Conservation (phyloP, 2,329 filamentous ascomycete species). For the Paramyrothecium sp. region DNA sequence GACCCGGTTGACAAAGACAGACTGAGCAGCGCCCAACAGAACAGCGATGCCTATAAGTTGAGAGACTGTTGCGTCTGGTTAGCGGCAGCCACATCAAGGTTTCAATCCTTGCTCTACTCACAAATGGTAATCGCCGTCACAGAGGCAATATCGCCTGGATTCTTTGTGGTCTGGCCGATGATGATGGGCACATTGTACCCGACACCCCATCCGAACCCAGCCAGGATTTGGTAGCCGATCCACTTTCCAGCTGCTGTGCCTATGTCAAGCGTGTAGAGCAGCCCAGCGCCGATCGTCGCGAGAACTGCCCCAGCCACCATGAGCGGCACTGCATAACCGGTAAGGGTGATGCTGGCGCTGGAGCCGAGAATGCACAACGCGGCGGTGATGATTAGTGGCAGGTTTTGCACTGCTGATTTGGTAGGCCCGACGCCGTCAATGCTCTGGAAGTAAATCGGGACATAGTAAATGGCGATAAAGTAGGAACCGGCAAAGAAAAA, state of each 20-base stretch:
- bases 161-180: constrained; percentile 16
- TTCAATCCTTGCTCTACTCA: constrained; percentile 5
- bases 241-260: constrained; percentile 39
- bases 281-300: constrained; percentile 39
- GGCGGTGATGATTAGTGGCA: constrained; percentile 29
- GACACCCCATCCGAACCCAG: constrained; percentile 44
- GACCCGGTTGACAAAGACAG: constrained; percentile 32
- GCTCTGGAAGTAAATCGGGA: constrained; percentile 46
- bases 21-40: constrained; percentile 37
- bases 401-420: constrained; percentile 39
- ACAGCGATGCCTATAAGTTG: constrained; percentile 41
- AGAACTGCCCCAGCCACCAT: constrained; percentile 44
- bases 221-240: constrained; percentile 54
- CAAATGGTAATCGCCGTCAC: constrained; percentile 1
- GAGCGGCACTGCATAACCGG: constrained; percentile 41
- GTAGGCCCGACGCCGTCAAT: constrained; percentile 39
- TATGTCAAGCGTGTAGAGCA: constrained; percentile 39
- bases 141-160: not conserved
- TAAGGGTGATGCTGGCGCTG: constrained; percentile 35
- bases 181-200: constrained; percentile 51
- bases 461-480: constrained; percentile 34
- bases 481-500: constrained; percentile 34
- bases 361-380: constrained; percentile 38
- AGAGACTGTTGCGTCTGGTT: constrained; percentile 17
- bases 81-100: not conserved